These are phyloP conservation scores for Coemansia sp. DNA, from an alignment of 192 early-diverging fungal genomes.

Conservation along the genomic window DNA sequence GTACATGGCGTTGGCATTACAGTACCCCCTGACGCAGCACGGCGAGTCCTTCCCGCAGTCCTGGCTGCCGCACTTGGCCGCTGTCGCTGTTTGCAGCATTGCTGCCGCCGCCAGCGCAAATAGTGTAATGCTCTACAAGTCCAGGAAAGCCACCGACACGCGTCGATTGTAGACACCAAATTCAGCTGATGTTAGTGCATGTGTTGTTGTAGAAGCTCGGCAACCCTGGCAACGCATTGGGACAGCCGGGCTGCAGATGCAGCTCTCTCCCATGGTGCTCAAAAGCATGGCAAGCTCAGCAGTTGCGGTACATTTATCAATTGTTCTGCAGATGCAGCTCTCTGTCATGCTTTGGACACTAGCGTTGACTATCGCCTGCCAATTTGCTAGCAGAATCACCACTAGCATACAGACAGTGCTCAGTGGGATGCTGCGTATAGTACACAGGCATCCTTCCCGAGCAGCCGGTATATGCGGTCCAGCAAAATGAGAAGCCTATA, in stretches of 20 bases:
- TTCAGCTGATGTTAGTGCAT: slow-evolving; percentile 14
- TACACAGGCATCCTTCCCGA: background rate
- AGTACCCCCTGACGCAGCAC: slow-evolving; percentile 54
- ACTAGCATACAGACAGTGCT: background rate
- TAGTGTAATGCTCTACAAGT: slow-evolving; percentile 37
- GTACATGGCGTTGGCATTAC: slow-evolving; percentile 44
- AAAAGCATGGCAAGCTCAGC: background rate
- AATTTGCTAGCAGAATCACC: too few relatives aligned
- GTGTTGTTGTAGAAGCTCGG: background rate
- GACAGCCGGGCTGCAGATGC: background rate
- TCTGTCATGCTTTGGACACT: background rate
- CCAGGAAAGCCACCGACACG: slow-evolving; percentile 2
- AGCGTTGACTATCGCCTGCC: background rate
- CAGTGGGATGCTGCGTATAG: background rate
- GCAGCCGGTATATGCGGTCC: background rate
- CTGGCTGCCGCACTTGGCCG: slow-evolving; percentile 31
- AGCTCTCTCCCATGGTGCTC: background rate
- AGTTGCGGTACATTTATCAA: background rate
- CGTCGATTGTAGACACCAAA: background rate
- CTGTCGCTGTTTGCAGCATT: slow-evolving; percentile 39
- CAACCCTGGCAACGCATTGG: background rate
- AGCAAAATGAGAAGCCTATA: background rate
- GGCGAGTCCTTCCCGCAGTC: slow-evolving; percentile 41
- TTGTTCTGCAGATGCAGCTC: background rate
- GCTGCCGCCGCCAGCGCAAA: slow-evolving; percentile 42